A percentile compares a stretch with the other conserved stretches of the same genome.
Conservation (phyloP, 2,329 filamentous ascomycete genomes). For the Stachybotrys chlorohalonatus region DNA sequence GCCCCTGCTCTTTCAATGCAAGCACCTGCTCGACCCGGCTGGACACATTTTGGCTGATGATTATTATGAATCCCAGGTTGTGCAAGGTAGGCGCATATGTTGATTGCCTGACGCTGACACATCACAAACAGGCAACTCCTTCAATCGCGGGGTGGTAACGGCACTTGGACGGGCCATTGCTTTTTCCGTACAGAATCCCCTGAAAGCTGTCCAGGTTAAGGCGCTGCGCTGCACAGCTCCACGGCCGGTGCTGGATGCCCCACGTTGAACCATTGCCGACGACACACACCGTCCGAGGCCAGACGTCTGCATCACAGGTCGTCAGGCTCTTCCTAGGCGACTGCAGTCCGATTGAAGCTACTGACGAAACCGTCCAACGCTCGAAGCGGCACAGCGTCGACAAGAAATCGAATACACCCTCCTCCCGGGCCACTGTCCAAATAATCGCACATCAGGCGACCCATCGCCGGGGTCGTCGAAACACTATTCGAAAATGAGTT, state of each 20-base stretch:
- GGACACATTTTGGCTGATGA: too few relatives aligned
- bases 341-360: neutral
- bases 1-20: too few relatives aligned
- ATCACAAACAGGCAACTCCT: neutral
- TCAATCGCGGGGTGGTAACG: neutral
- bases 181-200: conserved; percentile 3
- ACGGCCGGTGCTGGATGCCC: neutral
- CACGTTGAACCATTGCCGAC: conserved; percentile 16
- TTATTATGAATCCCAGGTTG: neutral
- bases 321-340: neutral
- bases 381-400: neutral
- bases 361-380: neutral
- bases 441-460: conserved; percentile 11
- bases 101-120: neutral
- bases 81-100: neutral
- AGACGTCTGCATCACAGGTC: neutral
- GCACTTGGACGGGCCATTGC: conserved; percentile 4
- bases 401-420: neutral
- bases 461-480: conserved; percentile 20
- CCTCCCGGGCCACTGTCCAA: neutral
- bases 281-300: conserved; percentile 7
- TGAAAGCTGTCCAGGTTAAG: neutral
- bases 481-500: conserved; percentile 26
- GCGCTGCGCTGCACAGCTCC: neutral
- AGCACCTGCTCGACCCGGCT: too few relatives aligned